phyloP scores from a whole-genome alignment of 768 basidiomycete species.

The Rubroboletus satanas region DNA sequence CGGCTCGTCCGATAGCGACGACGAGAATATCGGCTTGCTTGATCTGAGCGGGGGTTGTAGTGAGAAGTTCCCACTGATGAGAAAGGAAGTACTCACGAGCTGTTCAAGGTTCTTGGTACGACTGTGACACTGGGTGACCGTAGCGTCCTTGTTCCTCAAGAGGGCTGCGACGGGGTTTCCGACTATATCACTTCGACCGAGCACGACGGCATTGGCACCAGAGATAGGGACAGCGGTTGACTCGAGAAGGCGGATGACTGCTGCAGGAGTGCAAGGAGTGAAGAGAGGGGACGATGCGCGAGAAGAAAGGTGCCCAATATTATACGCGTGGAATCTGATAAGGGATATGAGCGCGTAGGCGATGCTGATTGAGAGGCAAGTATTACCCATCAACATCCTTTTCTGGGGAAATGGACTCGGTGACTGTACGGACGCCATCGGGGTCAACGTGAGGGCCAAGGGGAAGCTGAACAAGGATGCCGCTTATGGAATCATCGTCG shows the following conservation, averaged over 20 bases:
- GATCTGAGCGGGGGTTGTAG: conserved; percentile 45
- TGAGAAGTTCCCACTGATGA: conserved; percentile 7
- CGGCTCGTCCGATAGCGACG: conserved; percentile 93
- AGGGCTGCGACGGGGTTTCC: conserved; percentile 93
- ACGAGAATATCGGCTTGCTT: conserved; percentile 87
- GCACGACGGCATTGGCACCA: conserved; percentile 84
- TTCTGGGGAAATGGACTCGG: conserved; percentile 89
- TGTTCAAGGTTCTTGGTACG: conserved; percentile 76
- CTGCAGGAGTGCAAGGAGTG: conserved; percentile 92
- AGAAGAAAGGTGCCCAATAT: conserved; percentile 92
- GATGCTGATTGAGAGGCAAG: conserved; percentile 4
- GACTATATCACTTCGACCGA: conserved; percentile 97
- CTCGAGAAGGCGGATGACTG: conserved; percentile 86
- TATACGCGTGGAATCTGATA: conserved; percentile 92
- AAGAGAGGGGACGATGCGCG: conserved; percentile 88
- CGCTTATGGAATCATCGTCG: conserved; percentile 73
- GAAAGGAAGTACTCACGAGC: conserved; percentile 50
- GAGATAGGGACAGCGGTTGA: conserved; percentile 73
- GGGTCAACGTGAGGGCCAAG: conserved; percentile 77
- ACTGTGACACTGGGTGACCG: conserved; percentile 97
- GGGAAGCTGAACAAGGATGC: conserved; percentile 94
- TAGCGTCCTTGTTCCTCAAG: conserved; percentile 86
- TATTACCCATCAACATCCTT: conserved; percentile 96
- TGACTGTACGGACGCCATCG: conserved; percentile 84
- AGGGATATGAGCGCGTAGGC: conserved; percentile 2